Conservation (phyloP, 192 early-diverging fungal species). For the Backusella tuberculispora region DNA sequence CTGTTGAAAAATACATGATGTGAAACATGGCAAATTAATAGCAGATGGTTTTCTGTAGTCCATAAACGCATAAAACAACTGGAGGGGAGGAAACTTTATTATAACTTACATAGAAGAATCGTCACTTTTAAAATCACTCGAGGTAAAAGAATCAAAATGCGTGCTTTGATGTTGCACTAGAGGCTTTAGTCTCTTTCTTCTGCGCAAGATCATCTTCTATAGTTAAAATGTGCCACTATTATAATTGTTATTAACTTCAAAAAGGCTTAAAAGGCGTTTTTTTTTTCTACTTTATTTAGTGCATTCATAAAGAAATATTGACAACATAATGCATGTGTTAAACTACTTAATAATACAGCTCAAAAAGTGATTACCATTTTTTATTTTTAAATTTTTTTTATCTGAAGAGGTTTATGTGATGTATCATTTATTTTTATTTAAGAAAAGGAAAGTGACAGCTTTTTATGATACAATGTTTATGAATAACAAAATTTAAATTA, state of each 20-base stretch:
- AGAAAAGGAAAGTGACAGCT: no score
- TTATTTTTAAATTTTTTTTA: no score
- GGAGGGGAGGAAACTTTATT: no score
- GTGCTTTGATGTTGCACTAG: constrained; percentile 1
- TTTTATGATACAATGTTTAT: neutral
- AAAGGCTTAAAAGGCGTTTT: neutral
- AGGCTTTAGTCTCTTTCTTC: neutral
- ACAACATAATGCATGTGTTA: no score
- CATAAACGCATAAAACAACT: no score
- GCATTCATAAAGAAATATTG: no score
- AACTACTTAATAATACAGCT: no score
- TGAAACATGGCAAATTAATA: neutral
- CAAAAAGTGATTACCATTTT: no score
- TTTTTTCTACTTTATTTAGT: neutral
- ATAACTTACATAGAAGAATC: no score
- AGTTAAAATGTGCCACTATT: neutral
- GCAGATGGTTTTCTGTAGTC: neutral
- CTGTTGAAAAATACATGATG: neutral
- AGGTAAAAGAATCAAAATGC: neutral
- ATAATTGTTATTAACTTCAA: neutral
- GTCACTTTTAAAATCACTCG: no score
- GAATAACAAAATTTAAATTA: neutral
- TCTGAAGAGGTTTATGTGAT: no score
- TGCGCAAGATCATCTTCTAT: neutral
- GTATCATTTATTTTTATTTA: no score